These are phyloP conservation scores for Salmacisia buchloeana DNA, from an alignment of 1,284 basidiomycete genomes.

Conservation along the genomic window DNA sequence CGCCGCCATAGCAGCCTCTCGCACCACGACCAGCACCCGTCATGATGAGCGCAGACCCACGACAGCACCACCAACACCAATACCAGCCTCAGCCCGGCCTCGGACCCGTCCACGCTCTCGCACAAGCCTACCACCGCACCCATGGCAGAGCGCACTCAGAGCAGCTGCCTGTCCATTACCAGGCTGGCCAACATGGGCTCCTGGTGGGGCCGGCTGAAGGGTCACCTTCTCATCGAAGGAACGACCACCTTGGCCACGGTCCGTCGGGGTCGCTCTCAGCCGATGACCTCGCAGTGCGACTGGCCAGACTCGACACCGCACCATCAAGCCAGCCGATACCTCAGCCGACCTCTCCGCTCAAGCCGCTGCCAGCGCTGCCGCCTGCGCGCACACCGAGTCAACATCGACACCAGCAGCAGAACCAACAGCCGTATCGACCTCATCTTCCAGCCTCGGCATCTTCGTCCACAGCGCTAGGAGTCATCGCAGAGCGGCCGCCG, in stretches of 20 bases:
- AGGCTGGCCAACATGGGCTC: too few relatives aligned
- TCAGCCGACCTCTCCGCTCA: neutral
- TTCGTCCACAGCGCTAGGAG: neutral
- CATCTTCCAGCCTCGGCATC: neutral
- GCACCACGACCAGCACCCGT: neutral
- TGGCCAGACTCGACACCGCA: too few relatives aligned
- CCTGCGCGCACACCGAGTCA: neutral
- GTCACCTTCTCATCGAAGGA: too few relatives aligned
- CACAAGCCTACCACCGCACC: neutral
- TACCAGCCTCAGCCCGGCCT: neutral
- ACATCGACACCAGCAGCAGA: slow-evolving; percentile 5
- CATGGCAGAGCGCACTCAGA: neutral
- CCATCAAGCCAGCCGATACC: too few relatives aligned
- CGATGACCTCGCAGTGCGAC: too few relatives aligned
- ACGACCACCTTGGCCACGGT: too few relatives aligned
- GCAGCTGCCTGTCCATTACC: too few relatives aligned
- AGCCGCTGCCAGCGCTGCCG: neutral
- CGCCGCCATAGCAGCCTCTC: too few relatives aligned
- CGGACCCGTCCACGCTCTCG: neutral
- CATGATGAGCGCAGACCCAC: too few relatives aligned
- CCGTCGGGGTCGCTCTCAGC: too few relatives aligned
- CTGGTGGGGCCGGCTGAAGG: too few relatives aligned
- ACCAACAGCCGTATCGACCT: neutral
- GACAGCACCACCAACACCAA: too few relatives aligned
- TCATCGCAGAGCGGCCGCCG: neutral